Conservation (phyloP, 768 basidiomycete species). For the Tylopilus cervinicoccineus region DNA sequence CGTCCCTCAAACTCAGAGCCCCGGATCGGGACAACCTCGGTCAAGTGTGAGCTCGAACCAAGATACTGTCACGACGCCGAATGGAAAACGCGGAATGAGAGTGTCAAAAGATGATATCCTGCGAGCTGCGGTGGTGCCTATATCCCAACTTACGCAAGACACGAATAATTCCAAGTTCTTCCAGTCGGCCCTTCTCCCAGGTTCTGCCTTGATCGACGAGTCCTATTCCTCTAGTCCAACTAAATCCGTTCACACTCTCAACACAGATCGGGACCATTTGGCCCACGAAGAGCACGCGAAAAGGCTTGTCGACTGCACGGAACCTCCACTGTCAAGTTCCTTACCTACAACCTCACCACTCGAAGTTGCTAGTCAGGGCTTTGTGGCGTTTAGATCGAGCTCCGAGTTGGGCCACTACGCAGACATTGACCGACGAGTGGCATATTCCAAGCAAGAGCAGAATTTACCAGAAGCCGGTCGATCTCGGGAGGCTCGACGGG, state of each 20-base stretch:
- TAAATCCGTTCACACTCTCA: conserved; percentile 46
- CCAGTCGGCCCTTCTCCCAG: conserved; percentile 37
- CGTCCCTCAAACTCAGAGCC: conserved; percentile 22
- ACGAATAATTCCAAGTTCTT: conserved; percentile 56
- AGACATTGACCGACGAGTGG: conserved; percentile 47
- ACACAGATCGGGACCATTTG: conserved; percentile 26
- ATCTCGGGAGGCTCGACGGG: conserved; percentile 44
- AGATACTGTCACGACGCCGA: conserved; percentile 21
- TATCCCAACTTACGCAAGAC: conserved; percentile 55
- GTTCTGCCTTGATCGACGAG: conserved; percentile 22
- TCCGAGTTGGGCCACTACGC: conserved; percentile 82
- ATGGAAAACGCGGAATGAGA: conserved; percentile 35
- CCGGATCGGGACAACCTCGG: conserved; percentile 43
- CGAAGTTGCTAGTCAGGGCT: conserved; percentile 29
- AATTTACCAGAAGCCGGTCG: conserved; percentile 55
- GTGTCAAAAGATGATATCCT: conserved; percentile 60
- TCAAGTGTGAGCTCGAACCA: conserved; percentile 52
- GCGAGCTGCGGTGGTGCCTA: conserved; percentile 50
- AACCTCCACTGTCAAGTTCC: conserved; percentile 61
- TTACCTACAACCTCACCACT: conserved; percentile 48
- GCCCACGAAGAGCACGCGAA: conserved; percentile 29
- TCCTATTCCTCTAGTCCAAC: conserved; percentile 49
- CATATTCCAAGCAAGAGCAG: conserved; percentile 35
- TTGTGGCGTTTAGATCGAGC: conserved; percentile 51
- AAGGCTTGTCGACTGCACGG: conserved; percentile 45